Conservation (phyloP, 148 eudicot genomes). For the Nyssa sinensis region DNA sequence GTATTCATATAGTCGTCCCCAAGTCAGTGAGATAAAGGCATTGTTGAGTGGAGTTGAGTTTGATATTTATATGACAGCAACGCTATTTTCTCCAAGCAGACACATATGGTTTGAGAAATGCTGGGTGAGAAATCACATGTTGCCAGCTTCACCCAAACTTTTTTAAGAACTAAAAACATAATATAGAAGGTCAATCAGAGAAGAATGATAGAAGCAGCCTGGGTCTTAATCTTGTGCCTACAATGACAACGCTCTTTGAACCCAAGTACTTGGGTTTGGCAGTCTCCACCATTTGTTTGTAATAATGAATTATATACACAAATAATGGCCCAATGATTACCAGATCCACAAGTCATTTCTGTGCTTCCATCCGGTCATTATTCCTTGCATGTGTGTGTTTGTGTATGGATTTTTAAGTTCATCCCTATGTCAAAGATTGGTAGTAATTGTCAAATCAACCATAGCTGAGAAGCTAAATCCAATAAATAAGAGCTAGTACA, state of each 20-base stretch:
- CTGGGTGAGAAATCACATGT: neutral
- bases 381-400: too few relatives aligned
- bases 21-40: neutral
- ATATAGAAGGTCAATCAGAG: neutral
- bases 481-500: neutral
- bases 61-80: neutral
- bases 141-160: neutral
- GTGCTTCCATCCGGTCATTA: too few relatives aligned
- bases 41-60: neutral
- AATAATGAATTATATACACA: neutral
- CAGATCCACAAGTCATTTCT: too few relatives aligned
- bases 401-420: too few relatives aligned
- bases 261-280: neutral
- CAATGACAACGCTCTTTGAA: neutral
- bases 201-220: neutral
- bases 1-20: neutral
- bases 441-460: neutral
- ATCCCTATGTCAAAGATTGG: too few relatives aligned
- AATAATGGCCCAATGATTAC: too few relatives aligned
- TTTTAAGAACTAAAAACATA: neutral
- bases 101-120: neutral
- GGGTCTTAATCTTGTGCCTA: neutral
- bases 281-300: neutral
- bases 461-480: neutral
- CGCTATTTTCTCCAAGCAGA: neutral